These are phyloP conservation scores for Stemphylium vesicarium DNA, from an alignment of 2,329 filamentous ascomycete genomes.

Conservation along the genomic window DNA sequence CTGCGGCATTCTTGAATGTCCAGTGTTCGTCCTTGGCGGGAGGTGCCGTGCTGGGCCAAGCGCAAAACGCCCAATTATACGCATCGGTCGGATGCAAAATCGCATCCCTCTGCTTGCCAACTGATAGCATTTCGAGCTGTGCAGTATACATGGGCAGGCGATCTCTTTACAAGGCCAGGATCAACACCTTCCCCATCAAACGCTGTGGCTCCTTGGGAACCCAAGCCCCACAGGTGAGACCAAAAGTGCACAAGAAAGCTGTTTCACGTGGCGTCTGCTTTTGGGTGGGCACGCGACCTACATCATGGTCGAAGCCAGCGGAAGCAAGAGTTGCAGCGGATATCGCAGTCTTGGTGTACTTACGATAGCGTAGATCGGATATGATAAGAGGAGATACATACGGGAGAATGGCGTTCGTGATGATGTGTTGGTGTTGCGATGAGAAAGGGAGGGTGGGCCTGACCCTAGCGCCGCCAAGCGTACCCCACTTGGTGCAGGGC, in stretches of 20 bases:
- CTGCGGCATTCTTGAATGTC: slow-evolving; percentile 2
- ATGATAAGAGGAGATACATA: not conserved
- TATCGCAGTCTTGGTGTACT: not conserved
- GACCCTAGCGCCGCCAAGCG: slow-evolving; percentile 1
- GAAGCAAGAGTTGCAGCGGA: not conserved
- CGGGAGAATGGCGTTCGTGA: not conserved
- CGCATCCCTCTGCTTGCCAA: not conserved
- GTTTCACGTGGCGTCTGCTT: not conserved
- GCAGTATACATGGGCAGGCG: not conserved
- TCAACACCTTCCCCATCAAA: slow-evolving; percentile 27
- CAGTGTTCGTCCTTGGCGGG: slow-evolving; percentile 8
- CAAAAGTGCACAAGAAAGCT: not conserved
- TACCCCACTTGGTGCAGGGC: not conserved
- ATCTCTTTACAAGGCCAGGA: slow-evolving; percentile 5
- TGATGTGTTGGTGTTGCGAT: not conserved
- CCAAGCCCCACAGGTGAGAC: not conserved
- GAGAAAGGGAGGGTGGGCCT: not conserved
- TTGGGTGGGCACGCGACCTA: not conserved
- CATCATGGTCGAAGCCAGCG: not conserved
- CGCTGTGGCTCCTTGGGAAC: not conserved
- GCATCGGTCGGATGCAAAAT: not conserved
- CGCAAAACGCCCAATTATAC: not conserved
- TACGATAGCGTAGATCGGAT: not conserved
- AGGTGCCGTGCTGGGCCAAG: slow-evolving; percentile 13
- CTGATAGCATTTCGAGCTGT: not conserved